Base-by-base conservation (phyloP, 768 basidiomycete genomes). In the Mycena latifolia region DNA sequence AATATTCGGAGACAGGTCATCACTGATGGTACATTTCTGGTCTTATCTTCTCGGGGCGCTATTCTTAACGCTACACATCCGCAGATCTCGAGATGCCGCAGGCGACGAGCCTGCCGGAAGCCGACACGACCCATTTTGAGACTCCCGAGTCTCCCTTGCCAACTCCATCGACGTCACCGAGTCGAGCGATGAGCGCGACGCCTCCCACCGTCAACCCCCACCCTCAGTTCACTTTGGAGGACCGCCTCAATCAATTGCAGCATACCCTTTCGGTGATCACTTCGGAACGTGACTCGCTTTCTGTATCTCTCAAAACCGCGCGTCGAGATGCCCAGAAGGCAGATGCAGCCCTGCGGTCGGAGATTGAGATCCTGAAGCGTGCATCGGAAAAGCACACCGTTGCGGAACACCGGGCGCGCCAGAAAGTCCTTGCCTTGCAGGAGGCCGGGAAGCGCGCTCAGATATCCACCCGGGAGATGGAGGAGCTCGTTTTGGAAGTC, bases 361-460 rank as follows among this genome's bases (percentile, higher is more conserved):
- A 97, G 78, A 95, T 97, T 47, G 93, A 96, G 37, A 85, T 86
- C 0, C 84, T 96, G 57, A 94, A 92, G 75, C 88, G 93, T 5
- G 87, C 93, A 1, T 90, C 91, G 5, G 95, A 97, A 71, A 95
- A 94, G 71, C 87, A 92, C 60, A 80, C 86, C 0, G 84, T 88
- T 1, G 85, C 87, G 2, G 96, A 98, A 75, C 82, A 88, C 25
- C 87, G 95, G n/a, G 89, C 91, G 12, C 88, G 89, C 47, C 95
- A 97, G 75, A 96, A 95, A 71, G 88, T 92, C 12, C 84, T 95
- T 14, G 93, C 96, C 1, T 79, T 97, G 41, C 95, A 96, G 74
- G 95, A 97, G 73, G 92, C 94, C 3, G 89, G 92, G 15, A 95
- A 93, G 73, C 89, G 93, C 58, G 89, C 92, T 12, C 88, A 86